A percentile compares a stretch with the other conserved stretches of the same genome.
These are phyloP conservation scores for Fusarium bactridioides DNA, from an alignment of 2,329 filamentous ascomycete species.

Conservation along the genomic window DNA sequence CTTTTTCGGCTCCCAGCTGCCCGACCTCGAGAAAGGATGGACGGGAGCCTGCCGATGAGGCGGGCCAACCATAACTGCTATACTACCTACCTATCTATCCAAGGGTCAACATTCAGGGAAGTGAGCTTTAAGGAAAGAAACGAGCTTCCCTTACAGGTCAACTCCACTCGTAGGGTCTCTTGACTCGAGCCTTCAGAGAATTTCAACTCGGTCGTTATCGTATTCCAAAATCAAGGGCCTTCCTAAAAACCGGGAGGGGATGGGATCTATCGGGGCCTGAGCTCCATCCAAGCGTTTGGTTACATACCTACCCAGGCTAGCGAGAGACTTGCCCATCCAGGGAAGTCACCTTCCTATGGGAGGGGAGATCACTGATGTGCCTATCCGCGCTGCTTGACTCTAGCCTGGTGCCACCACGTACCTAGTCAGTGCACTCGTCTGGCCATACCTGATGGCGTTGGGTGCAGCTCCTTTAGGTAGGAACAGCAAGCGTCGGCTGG, in stretches of 20 bases:
- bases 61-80: not conserved
- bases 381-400: slow-evolving; percentile 22
- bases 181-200: slow-evolving; percentile 30
- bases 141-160: slow-evolving; percentile 13
- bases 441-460: slow-evolving; percentile 24
- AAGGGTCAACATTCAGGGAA: slow-evolving; percentile 8
- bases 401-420: slow-evolving; percentile 20
- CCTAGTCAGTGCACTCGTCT: slow-evolving; percentile 28
- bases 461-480: slow-evolving; percentile 11
- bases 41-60: slow-evolving; percentile 22
- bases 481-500: slow-evolving; percentile 15
- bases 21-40: not conserved
- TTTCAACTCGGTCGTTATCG: not conserved
- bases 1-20: slow-evolving; percentile 11
- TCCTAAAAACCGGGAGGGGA: slow-evolving; percentile 4
- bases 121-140: not conserved
- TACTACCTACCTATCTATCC: not conserved
- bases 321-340: slow-evolving; percentile 2
- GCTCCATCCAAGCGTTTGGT: slow-evolving; percentile 1
- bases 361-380: slow-evolving; percentile 23
- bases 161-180: slow-evolving; percentile 23
- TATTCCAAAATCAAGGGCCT: not conserved
- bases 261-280: slow-evolving; percentile 10
- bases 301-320: not conserved
- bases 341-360: slow-evolving; percentile 17